A percentile compares a stretch with the other conserved stretches of the same genome.
Evolutionary conservation across 2,329 filamentous ascomycete species (phyloP).

Genomic region (Pseudogymnoascus destructans): DNA sequence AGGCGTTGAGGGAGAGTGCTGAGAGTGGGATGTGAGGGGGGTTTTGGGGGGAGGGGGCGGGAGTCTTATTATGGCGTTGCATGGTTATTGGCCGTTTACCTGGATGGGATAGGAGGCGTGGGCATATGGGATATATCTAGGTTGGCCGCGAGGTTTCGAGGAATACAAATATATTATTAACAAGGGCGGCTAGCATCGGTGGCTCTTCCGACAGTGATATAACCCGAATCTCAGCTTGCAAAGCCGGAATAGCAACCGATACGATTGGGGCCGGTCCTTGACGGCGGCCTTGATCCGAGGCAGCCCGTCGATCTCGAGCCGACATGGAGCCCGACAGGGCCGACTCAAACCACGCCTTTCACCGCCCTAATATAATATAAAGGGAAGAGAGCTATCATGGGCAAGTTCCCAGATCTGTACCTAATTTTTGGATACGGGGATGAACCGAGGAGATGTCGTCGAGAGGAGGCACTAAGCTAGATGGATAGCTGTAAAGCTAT

Average conservation of each 20-base stretch:
- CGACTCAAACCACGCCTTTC: background rate
- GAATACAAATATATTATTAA: background rate
- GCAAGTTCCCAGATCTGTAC: no score
- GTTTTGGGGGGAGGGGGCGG: background rate
- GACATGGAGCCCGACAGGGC: background rate
- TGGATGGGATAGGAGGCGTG: background rate
- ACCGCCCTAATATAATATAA: background rate
- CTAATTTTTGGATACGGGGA: no score
- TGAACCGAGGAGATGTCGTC: no score
- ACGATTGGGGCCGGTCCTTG: background rate
- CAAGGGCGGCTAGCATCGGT: background rate
- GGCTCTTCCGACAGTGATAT: background rate
- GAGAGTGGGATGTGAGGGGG: constrained; percentile 20
- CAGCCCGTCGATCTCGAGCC: background rate
- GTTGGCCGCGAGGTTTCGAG: background rate
- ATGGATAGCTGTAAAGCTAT: background rate
- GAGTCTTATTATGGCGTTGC: background rate
- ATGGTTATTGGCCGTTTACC: background rate
- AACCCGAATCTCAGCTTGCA: background rate
- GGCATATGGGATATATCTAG: background rate
- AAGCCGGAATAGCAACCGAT: background rate
- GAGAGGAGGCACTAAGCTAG: no score
- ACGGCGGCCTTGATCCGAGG: background rate
- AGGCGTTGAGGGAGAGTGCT: constrained; percentile 20
- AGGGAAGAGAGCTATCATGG: background rate